phyloP scores from a whole-genome alignment of 1,284 basidiomycete species.

The Garcileccinum viscosum region DNA sequence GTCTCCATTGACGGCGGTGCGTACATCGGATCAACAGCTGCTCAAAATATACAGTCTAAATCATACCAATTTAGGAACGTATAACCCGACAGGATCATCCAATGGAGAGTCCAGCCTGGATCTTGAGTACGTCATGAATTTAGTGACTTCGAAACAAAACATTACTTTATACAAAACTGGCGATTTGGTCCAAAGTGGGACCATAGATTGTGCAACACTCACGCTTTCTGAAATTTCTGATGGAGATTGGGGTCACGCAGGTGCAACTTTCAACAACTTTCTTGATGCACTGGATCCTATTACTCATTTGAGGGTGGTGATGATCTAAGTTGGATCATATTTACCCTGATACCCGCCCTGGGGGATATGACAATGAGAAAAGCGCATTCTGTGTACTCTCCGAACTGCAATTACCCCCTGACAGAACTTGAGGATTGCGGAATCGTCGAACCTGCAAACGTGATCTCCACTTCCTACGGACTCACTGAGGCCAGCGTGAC shows the following conservation, averaged over 20 bases:
- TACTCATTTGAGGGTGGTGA: slow-evolving; percentile 70
- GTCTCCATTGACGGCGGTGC: slow-evolving; percentile 54
- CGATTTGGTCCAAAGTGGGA: slow-evolving; percentile 47
- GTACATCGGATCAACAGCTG: neutral
- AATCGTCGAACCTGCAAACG: slow-evolving; percentile 52
- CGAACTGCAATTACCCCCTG: slow-evolving; percentile 6
- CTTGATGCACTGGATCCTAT: slow-evolving; percentile 58
- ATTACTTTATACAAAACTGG: slow-evolving; percentile 57
- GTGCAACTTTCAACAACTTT: slow-evolving; percentile 53
- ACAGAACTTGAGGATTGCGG: slow-evolving; percentile 55
- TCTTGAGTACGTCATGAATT: slow-evolving; percentile 55
- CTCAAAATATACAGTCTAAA: slow-evolving; percentile 8
- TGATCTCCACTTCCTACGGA: slow-evolving; percentile 63
- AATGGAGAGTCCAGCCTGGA: slow-evolving; percentile 66
- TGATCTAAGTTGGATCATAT: slow-evolving; percentile 53
- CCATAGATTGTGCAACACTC: neutral
- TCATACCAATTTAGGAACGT: slow-evolving; percentile 32
- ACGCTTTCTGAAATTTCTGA: slow-evolving; percentile 11
- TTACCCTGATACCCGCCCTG: slow-evolving; percentile 56
- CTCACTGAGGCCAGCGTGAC: slow-evolving; percentile 57
- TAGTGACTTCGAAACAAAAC: slow-evolving; percentile 47
- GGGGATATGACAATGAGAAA: slow-evolving; percentile 45
- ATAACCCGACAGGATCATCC: slow-evolving; percentile 41
- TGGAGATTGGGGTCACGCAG: slow-evolving; percentile 22
- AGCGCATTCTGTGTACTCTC: neutral